Conservation (phyloP, 2,329 filamentous ascomycete species). For the Lachnellula subtilissima region DNA sequence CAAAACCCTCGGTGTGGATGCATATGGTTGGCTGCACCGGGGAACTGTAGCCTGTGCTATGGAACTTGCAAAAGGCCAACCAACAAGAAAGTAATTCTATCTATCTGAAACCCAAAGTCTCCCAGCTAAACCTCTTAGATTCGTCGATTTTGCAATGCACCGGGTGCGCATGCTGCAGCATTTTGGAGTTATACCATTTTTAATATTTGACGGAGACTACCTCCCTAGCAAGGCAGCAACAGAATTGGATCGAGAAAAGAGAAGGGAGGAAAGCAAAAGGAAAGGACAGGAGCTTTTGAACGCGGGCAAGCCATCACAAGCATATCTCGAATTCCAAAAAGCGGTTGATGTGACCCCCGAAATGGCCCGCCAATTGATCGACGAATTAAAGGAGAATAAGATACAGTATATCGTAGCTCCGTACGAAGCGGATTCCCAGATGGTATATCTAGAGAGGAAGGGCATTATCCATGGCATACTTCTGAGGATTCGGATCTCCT, state of each 20-base stretch:
- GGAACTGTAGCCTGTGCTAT: slow-evolving; percentile 86
- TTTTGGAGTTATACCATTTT: slow-evolving; percentile 88
- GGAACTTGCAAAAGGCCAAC: slow-evolving; percentile 82
- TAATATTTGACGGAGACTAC: slow-evolving; percentile 94
- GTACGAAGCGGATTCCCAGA: slow-evolving; percentile 95
- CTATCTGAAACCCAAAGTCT: background rate
- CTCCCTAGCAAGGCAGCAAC: slow-evolving; percentile 90
- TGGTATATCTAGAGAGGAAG: slow-evolving; percentile 85
- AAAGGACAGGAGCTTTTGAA: slow-evolving; percentile 73
- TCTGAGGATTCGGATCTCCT: slow-evolving; percentile 96
- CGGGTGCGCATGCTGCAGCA: slow-evolving; percentile 91
- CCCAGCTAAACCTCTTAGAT: slow-evolving; percentile 46
- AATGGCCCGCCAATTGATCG: slow-evolving; percentile 89
- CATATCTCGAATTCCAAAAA: slow-evolving; percentile 85
- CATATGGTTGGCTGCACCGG: slow-evolving; percentile 96
- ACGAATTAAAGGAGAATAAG: slow-evolving; percentile 75
- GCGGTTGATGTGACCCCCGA: slow-evolving; percentile 92
- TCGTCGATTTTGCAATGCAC: slow-evolving; percentile 84
- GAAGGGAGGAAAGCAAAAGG: slow-evolving; percentile 71
- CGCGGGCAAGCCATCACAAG: slow-evolving; percentile 75
- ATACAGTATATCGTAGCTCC: slow-evolving; percentile 90
- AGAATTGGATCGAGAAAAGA: slow-evolving; percentile 70
- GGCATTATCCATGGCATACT: slow-evolving; percentile 83
- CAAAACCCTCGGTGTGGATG: slow-evolving; percentile 89
- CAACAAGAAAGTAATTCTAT: slow-evolving; percentile 70